Evolutionary conservation across 1,139 yeast genomes (phyloP).

Genomic region (Yamadazyma spencermartinsiae): DNA sequence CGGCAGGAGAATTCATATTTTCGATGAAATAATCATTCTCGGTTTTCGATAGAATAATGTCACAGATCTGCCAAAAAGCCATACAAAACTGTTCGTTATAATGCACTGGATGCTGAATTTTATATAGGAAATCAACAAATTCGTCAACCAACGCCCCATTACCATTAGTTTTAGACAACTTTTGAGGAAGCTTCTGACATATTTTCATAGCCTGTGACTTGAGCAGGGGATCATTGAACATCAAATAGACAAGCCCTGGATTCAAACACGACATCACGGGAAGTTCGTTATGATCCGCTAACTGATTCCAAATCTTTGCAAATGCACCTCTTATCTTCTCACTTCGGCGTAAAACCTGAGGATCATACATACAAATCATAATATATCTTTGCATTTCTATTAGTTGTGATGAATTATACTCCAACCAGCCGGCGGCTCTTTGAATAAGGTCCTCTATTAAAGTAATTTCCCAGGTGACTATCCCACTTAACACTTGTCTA

Average conservation of each 20-base stretch:
- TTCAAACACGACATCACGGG: constrained; percentile 11
- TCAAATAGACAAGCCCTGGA: constrained; percentile 53
- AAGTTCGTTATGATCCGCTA: neutral
- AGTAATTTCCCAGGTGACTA: constrained; percentile 53
- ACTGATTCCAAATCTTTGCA: neutral
- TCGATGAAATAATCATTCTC: constrained; percentile 40
- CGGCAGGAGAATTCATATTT: constrained; percentile 43
- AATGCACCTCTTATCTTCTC: neutral
- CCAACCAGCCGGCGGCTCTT: too few species aligned
- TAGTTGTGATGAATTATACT: too few species aligned
- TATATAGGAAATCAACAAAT: constrained; percentile 48
- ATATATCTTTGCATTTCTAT: neutral
- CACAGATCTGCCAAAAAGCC: constrained; percentile 54
- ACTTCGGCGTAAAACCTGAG: neutral
- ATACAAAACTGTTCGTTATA: constrained; percentile 46
- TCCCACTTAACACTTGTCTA: constrained; percentile 48
- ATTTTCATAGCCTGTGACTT: constrained; percentile 27
- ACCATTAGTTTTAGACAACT: neutral
- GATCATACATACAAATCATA: neutral
- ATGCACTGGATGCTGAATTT: constrained; percentile 52
- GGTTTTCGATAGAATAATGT: constrained; percentile 40
- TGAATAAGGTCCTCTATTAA: constrained; percentile 14
- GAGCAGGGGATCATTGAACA: constrained; percentile 48
- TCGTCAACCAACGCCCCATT: constrained; percentile 41
- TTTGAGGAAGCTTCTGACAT: neutral